A percentile compares a stretch with the other conserved stretches of the same genome.
These are phyloP conservation scores for Suillus spraguei DNA, from an alignment of 768 basidiomycete species.

Conservation along the genomic window DNA sequence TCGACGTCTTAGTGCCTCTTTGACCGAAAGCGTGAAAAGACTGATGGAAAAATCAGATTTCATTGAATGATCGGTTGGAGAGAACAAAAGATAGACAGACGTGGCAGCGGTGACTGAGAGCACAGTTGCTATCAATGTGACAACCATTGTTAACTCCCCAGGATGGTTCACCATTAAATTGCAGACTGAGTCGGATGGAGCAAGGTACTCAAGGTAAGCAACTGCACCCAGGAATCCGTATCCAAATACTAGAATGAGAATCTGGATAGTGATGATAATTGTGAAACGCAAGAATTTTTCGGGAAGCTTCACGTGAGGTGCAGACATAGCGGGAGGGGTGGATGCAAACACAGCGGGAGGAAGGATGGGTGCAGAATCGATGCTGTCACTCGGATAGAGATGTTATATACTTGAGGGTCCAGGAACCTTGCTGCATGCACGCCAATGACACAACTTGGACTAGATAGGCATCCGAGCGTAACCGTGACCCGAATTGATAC, in stretches of 20 bases:
- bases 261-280: not conserved
- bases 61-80: not conserved
- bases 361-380: not conserved
- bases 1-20: constrained; percentile 15
- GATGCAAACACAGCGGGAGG: not conserved
- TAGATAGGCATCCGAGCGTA: not conserved
- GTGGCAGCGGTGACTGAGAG: constrained; percentile 1
- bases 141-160: constrained; percentile 7
- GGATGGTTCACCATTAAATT: constrained; percentile 1
- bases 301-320: too few species aligned
- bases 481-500: not conserved
- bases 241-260: constrained; percentile 9
- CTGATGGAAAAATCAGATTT: not conserved
- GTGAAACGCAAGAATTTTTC: not conserved
- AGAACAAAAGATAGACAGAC: not conserved
- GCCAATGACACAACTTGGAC: not conserved
- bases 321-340: not conserved
- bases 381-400: not conserved
- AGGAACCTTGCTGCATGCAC: not conserved
- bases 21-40: constrained; percentile 11
- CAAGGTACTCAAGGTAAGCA: constrained; percentile 3
- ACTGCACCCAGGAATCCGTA: constrained; percentile 14
- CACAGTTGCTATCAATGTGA: constrained; percentile 9
- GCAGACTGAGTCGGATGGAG: constrained; percentile 1
- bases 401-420: not conserved